phyloP scores from a whole-genome alignment of 345 rosid species.

The Populus tremula region DNA sequence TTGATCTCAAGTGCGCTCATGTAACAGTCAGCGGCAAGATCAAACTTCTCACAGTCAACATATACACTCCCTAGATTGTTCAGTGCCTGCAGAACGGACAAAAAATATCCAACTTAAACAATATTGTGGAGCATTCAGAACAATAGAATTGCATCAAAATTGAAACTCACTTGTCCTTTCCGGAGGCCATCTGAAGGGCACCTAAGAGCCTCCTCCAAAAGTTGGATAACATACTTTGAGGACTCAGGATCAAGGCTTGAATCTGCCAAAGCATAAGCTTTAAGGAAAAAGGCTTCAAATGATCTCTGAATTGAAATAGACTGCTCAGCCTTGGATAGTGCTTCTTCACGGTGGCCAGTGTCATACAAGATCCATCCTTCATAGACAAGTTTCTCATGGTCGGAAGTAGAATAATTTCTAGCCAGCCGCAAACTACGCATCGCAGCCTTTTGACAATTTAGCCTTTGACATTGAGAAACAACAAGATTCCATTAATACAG shows the following conservation, averaged over 20 bases:
- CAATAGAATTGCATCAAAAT: neutral
- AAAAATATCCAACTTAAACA: slow-evolving; percentile 3
- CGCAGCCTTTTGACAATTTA: slow-evolving; percentile 92
- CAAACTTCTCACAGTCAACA: slow-evolving; percentile 85
- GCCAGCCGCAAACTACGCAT: slow-evolving; percentile 88
- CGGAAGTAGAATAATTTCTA: slow-evolving; percentile 72
- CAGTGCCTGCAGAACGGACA: slow-evolving; percentile 59
- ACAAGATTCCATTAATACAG: neutral
- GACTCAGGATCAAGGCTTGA: slow-evolving; percentile 63
- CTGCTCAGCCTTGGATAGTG: slow-evolving; percentile 86
- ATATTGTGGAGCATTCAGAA: neutral
- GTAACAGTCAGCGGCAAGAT: slow-evolving; percentile 84
- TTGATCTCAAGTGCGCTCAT: slow-evolving; percentile 85
- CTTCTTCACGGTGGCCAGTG: slow-evolving; percentile 93
- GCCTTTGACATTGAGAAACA: slow-evolving; percentile 41
- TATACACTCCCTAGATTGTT: slow-evolving; percentile 85
- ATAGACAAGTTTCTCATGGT: slow-evolving; percentile 87
- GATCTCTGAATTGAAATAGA: slow-evolving; percentile 85
- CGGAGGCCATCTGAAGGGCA: slow-evolving; percentile 99
- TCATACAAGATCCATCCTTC: slow-evolving; percentile 97
- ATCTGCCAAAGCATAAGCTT: slow-evolving; percentile 87
- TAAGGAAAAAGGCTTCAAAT: slow-evolving; percentile 95
- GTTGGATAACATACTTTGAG: slow-evolving; percentile 62
- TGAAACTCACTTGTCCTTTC: slow-evolving; percentile 80
- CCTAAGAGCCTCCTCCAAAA: slow-evolving; percentile 85